phyloP scores from a whole-genome alignment of 768 basidiomycete genomes.

The Lactifluus piperatus region DNA sequence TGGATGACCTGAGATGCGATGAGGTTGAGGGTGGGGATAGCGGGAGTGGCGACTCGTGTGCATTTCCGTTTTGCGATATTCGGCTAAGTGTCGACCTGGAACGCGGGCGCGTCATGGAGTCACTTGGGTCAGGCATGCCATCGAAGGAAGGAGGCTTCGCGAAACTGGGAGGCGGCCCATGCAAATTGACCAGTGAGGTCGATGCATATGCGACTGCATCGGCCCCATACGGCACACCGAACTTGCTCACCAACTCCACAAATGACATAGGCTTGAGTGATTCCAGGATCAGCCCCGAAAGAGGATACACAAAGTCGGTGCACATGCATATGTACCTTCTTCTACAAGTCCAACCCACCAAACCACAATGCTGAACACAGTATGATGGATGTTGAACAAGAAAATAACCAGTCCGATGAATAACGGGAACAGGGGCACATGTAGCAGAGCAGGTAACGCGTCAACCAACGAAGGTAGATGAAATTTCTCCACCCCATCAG shows the following conservation, averaged over 20 bases:
- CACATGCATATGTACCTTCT: too few relatives aligned
- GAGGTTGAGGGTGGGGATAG: background rate
- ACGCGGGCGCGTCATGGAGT: background rate
- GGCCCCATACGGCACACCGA: conserved; percentile 68
- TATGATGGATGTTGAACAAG: too few relatives aligned
- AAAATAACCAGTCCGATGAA: too few relatives aligned
- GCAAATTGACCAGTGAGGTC: conserved; percentile 34
- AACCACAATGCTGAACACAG: too few relatives aligned
- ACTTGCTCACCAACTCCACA: conserved; percentile 54
- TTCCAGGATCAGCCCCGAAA: conserved; percentile 51
- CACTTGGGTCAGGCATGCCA: conserved; percentile 6
- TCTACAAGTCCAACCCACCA: too few relatives aligned
- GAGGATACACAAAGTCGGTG: conserved; percentile 63
- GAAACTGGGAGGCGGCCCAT: conserved; percentile 44
- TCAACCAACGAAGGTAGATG: too few relatives aligned
- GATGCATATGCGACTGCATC: conserved; percentile 61
- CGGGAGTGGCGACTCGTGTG: background rate
- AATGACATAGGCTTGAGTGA: conserved; percentile 62
- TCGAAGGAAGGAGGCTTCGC: conserved; percentile 25
- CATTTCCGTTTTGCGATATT: background rate
- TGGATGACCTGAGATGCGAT: background rate
- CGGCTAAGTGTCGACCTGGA: conserved; percentile 3
- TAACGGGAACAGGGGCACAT: too few relatives aligned
- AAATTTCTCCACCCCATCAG: too few relatives aligned
- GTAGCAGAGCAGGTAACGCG: too few relatives aligned